phyloP scores from a whole-genome alignment of 2,329 filamentous ascomycete species.

The Xylaria sp. region DNA sequence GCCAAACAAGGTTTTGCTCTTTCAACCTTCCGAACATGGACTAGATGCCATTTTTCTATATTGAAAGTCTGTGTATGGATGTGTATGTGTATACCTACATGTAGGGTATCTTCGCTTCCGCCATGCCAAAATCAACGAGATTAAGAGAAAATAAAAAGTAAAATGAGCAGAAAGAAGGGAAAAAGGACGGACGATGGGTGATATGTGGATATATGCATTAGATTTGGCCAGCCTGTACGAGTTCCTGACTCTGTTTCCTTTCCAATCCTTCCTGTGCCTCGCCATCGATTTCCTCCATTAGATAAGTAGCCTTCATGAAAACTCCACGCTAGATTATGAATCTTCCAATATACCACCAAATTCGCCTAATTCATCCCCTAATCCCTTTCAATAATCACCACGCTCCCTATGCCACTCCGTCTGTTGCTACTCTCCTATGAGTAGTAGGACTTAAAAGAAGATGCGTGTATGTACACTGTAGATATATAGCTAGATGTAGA shows the following conservation, averaged over 20 bases:
- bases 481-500: not conserved
- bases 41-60: not conserved
- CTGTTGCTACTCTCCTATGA: too few species aligned
- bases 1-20: slow-evolving; percentile 2
- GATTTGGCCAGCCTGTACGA: slow-evolving; percentile 20
- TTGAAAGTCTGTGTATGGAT: not conserved
- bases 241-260: slow-evolving; percentile 31
- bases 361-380: not conserved
- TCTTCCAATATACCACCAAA: not conserved
- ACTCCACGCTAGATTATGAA: slow-evolving; percentile 33
- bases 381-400: not conserved
- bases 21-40: slow-evolving; percentile 5
- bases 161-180: not conserved
- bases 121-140: not conserved
- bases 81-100: not conserved
- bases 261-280: not conserved
- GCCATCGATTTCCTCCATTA: too few species aligned
- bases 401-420: not conserved
- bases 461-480: slow-evolving; percentile 14
- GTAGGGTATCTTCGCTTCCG: slow-evolving; percentile 19
- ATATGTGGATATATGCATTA: not conserved
- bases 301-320: slow-evolving; percentile 9
- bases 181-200: not conserved
- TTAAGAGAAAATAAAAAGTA: not conserved
- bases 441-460: not conserved